phyloP scores from a whole-genome alignment of 2,329 filamentous ascomycete species.

The Aureobasidium sp. region DNA sequence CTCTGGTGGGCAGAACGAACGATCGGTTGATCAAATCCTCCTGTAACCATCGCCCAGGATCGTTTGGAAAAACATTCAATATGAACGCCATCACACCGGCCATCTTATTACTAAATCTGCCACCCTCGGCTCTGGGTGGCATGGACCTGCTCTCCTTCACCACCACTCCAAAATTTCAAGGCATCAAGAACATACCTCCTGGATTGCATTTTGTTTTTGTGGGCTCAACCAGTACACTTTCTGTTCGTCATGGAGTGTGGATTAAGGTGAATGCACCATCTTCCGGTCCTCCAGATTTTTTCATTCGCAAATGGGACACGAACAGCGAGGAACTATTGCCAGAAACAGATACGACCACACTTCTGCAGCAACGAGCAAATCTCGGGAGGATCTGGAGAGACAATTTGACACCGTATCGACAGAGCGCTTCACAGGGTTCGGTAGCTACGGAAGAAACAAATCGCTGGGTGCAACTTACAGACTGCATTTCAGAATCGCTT shows the following conservation, averaged over 20 bases:
- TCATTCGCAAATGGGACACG: slow-evolving; percentile 49
- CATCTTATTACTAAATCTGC: slow-evolving; percentile 35
- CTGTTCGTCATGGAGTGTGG: slow-evolving; percentile 54
- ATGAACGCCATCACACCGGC: slow-evolving; percentile 16
- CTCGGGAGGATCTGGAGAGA: slow-evolving; percentile 48
- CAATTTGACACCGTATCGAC: slow-evolving; percentile 40
- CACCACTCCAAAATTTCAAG: slow-evolving; percentile 51
- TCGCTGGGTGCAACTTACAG: slow-evolving; percentile 47
- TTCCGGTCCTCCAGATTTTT: slow-evolving; percentile 29
- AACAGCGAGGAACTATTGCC: slow-evolving; percentile 36
- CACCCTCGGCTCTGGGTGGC: slow-evolving; percentile 41
- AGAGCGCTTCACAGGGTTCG: slow-evolving; percentile 27
- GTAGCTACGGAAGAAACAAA: slow-evolving; percentile 30
- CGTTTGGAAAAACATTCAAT: too few species aligned
- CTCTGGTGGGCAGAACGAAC: too few species aligned
- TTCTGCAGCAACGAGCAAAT: slow-evolving; percentile 45
- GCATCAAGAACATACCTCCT: slow-evolving; percentile 49
- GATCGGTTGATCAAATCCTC: too few species aligned
- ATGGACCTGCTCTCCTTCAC: slow-evolving; percentile 53
- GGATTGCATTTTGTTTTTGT: slow-evolving; percentile 56
- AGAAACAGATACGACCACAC: slow-evolving; percentile 33
- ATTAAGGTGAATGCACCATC: slow-evolving; percentile 35
- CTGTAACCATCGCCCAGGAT: too few species aligned
- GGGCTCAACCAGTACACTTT: slow-evolving; percentile 48
- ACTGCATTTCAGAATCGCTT: slow-evolving; percentile 37